Evolutionary conservation across 345 rosid species (phyloP).

Genomic region (Viola odorata): DNA sequence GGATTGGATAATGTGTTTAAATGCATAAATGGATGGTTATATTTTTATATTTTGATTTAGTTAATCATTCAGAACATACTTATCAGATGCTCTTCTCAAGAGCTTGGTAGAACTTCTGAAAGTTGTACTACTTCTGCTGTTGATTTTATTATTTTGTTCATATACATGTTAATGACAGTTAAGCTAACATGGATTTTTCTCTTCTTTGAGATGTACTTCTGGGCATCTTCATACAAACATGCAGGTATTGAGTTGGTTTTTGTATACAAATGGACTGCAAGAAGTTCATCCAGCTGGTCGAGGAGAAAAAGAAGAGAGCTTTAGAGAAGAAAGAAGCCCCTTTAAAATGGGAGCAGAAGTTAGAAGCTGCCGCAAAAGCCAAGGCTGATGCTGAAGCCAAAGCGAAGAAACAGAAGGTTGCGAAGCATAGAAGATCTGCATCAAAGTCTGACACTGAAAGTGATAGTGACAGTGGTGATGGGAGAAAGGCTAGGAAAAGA

Average conservation of each 20-base stretch:
- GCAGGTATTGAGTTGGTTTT: slow-evolving; percentile 74
- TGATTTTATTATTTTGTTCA: too few species aligned
- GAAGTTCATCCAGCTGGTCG: slow-evolving; percentile 90
- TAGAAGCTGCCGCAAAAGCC: slow-evolving; percentile 83
- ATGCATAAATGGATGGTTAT: too few species aligned
- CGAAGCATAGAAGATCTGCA: slow-evolving; percentile 42
- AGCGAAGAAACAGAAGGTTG: slow-evolving; percentile 45
- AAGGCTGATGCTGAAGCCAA: slow-evolving; percentile 61
- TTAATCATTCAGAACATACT: too few species aligned
- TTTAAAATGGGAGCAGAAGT: slow-evolving; percentile 91
- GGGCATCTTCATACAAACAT: slow-evolving; percentile 73
- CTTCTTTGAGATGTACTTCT: slow-evolving; percentile 95
- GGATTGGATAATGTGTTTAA: too few species aligned
- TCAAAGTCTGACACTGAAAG: slow-evolving; percentile 42
- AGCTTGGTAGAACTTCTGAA: too few species aligned
- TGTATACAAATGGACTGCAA: slow-evolving; percentile 78
- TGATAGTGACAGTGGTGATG: slow-evolving; percentile 40
- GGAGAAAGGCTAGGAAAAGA: slow-evolving; percentile 46
- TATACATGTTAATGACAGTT: slow-evolving; percentile 7
- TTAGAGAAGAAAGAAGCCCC: slow-evolving; percentile 85
- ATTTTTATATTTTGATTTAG: not conserved
- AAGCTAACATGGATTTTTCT: slow-evolving; percentile 88
- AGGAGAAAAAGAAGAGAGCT: slow-evolving; percentile 81
- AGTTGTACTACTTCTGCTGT: too few species aligned
- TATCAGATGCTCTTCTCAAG: too few species aligned